Percentiles rank a stretch among this genome's conserved stretches.
Evolutionary conservation across 139 green algal genomes (phyloP).

Genomic region (Chlamydomonas sp.): DNA sequence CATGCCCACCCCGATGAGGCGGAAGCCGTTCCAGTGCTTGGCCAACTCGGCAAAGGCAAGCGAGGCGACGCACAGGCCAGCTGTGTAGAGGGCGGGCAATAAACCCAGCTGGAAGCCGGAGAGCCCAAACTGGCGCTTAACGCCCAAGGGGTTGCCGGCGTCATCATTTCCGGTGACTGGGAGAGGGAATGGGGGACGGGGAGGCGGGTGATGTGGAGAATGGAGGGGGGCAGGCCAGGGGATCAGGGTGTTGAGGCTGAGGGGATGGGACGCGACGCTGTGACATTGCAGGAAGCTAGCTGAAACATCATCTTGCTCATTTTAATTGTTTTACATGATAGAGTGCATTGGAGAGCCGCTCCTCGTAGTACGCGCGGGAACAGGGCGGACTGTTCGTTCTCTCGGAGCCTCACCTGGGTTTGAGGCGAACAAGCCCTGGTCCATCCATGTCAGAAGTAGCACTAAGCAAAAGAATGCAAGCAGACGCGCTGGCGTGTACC

Average conservation of each 20-base stretch:
- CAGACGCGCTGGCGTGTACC: not conserved
- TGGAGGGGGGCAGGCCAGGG: not conserved
- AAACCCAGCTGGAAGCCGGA: slow-evolving; percentile 11
- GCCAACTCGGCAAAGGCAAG: slow-evolving; percentile 57
- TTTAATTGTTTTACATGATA: not conserved
- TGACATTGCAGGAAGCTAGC: no score
- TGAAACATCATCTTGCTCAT: no score
- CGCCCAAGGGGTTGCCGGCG: not conserved
- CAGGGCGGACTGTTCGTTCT: no score
- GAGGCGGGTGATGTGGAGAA: not conserved
- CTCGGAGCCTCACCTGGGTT: not conserved
- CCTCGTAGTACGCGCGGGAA: not conserved
- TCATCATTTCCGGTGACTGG: slow-evolving; percentile 6
- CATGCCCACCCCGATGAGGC: slow-evolving; percentile 62
- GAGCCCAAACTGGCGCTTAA: not conserved
- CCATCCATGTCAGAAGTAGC: not conserved
- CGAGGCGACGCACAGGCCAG: slow-evolving; percentile 58
- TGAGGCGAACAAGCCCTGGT: not conserved
- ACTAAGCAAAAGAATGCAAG: not conserved
- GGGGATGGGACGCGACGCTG: no score
- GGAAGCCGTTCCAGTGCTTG: slow-evolving; percentile 44
- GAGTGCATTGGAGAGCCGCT: not conserved
- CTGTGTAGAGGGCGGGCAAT: slow-evolving; percentile 57
- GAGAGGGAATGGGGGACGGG: not conserved
- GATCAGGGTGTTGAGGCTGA: not conserved